Conservation (phyloP, 441 rosid genomes). For the Croton setiger region DNA sequence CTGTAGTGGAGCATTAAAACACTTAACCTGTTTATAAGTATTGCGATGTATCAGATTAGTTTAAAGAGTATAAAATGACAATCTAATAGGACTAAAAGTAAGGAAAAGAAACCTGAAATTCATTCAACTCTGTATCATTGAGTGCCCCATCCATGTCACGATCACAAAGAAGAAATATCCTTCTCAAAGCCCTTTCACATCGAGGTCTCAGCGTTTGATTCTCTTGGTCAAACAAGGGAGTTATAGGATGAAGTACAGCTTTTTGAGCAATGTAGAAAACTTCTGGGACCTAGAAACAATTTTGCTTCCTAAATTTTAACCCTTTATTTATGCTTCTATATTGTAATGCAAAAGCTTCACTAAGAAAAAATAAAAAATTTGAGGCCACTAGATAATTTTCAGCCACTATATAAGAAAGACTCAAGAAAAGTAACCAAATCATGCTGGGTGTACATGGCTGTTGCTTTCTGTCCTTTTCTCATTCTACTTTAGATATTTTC, state of each 20-base stretch:
- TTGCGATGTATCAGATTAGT: slow-evolving; percentile 22
- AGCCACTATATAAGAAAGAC: not conserved
- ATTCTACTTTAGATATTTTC: not conserved
- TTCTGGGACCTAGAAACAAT: slow-evolving; percentile 48
- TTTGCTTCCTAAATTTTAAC: slow-evolving; percentile 6
- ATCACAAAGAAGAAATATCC: slow-evolving; percentile 72
- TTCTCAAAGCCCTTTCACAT: slow-evolving; percentile 74
- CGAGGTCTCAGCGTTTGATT: slow-evolving; percentile 56
- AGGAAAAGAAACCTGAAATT: slow-evolving; percentile 51
- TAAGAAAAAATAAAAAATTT: not conserved
- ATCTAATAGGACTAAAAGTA: not conserved
- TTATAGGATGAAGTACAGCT: slow-evolving; percentile 74
- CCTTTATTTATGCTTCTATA: not conserved
- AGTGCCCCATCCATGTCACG: slow-evolving; percentile 63
- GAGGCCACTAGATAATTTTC: not conserved
- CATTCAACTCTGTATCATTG: slow-evolving; percentile 53
- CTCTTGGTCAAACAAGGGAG: slow-evolving; percentile 75
- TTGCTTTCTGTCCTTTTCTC: not conserved
- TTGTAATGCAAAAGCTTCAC: not conserved
- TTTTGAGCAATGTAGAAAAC: slow-evolving; percentile 73
- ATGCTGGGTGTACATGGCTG: not conserved
- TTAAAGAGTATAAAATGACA: no score
- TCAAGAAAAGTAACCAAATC: not conserved
- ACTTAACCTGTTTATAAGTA: slow-evolving; percentile 63
- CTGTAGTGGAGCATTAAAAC: slow-evolving; percentile 86